These are phyloP conservation scores for Hirschioporus abietinus DNA, from an alignment of 768 basidiomycete genomes.

Conservation along the genomic window DNA sequence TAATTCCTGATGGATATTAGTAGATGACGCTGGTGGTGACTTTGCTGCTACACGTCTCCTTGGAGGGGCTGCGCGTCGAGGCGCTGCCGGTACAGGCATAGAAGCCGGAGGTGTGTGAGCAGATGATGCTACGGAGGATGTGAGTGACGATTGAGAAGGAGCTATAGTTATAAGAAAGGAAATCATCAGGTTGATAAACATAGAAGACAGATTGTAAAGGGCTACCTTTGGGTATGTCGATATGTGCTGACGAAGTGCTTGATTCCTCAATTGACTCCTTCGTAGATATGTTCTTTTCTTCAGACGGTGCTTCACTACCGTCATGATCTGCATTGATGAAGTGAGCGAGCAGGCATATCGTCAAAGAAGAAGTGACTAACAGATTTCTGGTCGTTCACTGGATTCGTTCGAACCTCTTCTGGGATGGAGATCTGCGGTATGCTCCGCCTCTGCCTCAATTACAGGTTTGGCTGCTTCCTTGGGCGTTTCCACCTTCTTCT, in stretches of 20 bases:
- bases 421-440: not conserved
- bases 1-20: constrained; percentile 23
- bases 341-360: not conserved
- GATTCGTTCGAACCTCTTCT: not conserved
- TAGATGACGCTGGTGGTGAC: constrained; percentile 29
- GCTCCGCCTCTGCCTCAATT: constrained; percentile 8
- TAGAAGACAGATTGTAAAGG: not conserved
- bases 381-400: not conserved
- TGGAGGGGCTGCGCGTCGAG: constrained; percentile 71
- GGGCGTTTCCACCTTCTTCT: constrained; percentile 20
- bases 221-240: not conserved
- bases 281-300: not conserved
- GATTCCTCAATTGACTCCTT: not conserved
- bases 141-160: not conserved
- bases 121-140: not conserved
- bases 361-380: not conserved
- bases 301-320: not conserved
- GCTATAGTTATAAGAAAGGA: not conserved
- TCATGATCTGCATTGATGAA: not conserved
- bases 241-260: not conserved
- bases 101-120: constrained; percentile 29
- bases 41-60: constrained; percentile 44
- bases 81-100: constrained; percentile 73
- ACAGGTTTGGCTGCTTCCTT: constrained; percentile 9
- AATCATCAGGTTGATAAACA: not conserved